Conservation (phyloP, 805 yeast genomes). For the Maudiozyma turicensis region DNA sequence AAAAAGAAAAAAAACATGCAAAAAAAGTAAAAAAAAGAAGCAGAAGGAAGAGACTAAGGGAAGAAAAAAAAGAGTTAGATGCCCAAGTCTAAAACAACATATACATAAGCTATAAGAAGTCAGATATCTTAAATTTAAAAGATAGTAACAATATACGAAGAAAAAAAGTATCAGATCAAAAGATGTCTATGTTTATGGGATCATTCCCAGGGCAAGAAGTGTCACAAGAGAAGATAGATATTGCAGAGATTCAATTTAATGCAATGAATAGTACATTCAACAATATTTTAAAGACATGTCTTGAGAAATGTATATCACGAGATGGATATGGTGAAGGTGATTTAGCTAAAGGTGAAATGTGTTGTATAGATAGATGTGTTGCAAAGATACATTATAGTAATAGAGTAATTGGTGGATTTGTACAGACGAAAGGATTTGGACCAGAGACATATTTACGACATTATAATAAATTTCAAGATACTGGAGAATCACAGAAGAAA, state of each 20-base stretch:
- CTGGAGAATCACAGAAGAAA: too few species aligned
- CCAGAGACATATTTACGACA: conserved; percentile 38
- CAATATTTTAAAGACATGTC: conserved; percentile 51
- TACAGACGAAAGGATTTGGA: conserved; percentile 35
- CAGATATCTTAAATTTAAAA: not conserved
- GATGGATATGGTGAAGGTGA: conserved; percentile 80
- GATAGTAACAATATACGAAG: not conserved
- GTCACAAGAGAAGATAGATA: conserved; percentile 47
- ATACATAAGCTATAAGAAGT: not conserved
- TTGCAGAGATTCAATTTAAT: conserved; percentile 59
- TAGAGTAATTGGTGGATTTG: conserved; percentile 45
- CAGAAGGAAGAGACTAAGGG: not conserved
- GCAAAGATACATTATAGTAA: conserved; percentile 72
- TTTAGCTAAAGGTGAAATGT: conserved; percentile 70
- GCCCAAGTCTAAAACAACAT: not conserved
- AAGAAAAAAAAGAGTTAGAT: not conserved
- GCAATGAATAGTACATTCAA: conserved; percentile 52
- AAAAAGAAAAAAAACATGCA: not conserved
- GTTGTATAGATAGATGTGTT: conserved; percentile 82
- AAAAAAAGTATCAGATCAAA: not conserved
- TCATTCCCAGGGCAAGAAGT: conserved; percentile 39
- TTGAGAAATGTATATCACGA: conserved; percentile 64
- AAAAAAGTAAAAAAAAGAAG: not conserved
- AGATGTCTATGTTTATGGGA: conserved; percentile 55
- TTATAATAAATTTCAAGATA: conserved; percentile 4